Percentiles rank a stretch among this genome's conserved stretches.
Conservation (phyloP, 2,329 filamentous ascomycete genomes). For the Beauveria brongniartii region DNA sequence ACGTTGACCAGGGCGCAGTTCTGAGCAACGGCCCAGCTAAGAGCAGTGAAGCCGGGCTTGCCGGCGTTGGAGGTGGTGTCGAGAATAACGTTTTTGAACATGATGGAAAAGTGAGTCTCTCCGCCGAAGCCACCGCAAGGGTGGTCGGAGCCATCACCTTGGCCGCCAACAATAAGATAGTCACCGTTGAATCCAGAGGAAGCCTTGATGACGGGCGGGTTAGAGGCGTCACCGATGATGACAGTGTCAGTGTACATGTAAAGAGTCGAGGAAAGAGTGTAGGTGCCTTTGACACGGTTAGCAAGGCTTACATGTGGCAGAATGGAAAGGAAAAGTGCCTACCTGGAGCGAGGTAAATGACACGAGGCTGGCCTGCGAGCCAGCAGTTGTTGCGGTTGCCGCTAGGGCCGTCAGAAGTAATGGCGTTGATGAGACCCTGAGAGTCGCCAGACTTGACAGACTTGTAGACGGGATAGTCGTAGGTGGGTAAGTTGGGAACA, state of each 20-base stretch:
- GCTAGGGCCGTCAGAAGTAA: constrained; percentile 11
- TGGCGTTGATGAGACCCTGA: constrained; percentile 3
- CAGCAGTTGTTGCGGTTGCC: constrained; percentile 15
- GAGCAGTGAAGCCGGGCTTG: constrained; percentile 12
- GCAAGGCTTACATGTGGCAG: neutral
- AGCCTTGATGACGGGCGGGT: constrained; percentile 63
- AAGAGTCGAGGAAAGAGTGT: constrained; percentile 13
- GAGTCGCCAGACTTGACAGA: constrained; percentile 9
- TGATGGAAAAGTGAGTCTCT: constrained; percentile 17
- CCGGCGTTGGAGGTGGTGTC: constrained; percentile 15
- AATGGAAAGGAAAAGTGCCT: neutral
- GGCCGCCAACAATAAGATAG: constrained; percentile 15
- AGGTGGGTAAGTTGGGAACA: constrained; percentile 14
- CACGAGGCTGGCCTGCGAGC: constrained; percentile 15
- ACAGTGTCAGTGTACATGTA: constrained; percentile 50
- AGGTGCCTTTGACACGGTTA: constrained; percentile 12
- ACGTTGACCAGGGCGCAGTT: constrained; percentile 17
- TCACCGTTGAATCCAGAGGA: constrained; percentile 55
- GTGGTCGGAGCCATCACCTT: constrained; percentile 11
- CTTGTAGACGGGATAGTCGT: constrained; percentile 16
- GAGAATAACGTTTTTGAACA: constrained; percentile 17
- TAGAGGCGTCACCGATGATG: constrained; percentile 66
- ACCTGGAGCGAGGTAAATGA: constrained; percentile 16
- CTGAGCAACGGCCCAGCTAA: constrained; percentile 17
- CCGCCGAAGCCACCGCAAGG: constrained; percentile 14